Evolutionary conservation across 306 rosid genomes (phyloP).

Genomic region (Citrullus mucosospermus): DNA sequence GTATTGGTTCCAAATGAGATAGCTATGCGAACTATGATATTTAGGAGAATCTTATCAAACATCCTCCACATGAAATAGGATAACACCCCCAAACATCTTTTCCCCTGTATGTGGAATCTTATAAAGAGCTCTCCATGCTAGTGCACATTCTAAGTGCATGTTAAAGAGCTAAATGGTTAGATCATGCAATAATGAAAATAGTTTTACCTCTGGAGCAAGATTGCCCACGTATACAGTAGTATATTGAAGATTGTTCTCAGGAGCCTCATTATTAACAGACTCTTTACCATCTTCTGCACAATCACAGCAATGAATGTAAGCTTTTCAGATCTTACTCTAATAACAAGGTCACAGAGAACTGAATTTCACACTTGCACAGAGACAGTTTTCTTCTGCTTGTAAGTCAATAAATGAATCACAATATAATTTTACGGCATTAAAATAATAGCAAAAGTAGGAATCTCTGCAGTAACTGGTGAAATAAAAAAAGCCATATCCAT

Average conservation of each 20-base stretch:
- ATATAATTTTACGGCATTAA: not conserved
- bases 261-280: slow-evolving; percentile 54
- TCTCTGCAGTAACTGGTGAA: not conserved
- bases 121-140: not conserved
- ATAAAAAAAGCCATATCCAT: not conserved
- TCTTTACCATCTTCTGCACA: slow-evolving; percentile 89
- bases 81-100: not conserved
- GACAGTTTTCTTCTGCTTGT: not conserved
- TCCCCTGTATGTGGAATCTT: not conserved
- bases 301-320: not conserved
- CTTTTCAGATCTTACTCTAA: not conserved
- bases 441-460: not conserved
- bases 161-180: not conserved
- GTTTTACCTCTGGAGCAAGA: slow-evolving; percentile 70
- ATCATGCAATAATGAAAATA: not conserved
- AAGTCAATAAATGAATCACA: not conserved
- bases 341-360: slow-evolving; percentile 1
- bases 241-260: slow-evolving; percentile 85
- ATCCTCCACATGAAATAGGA: not conserved
- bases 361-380: not conserved
- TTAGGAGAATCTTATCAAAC: not conserved
- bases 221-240: slow-evolving; percentile 96
- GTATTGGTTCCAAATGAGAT: not conserved
- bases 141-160: not conserved
- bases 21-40: not conserved